These are phyloP conservation scores for Colletotrichum tropicale DNA, from an alignment of 2,329 filamentous ascomycete genomes.

Conservation along the genomic window DNA sequence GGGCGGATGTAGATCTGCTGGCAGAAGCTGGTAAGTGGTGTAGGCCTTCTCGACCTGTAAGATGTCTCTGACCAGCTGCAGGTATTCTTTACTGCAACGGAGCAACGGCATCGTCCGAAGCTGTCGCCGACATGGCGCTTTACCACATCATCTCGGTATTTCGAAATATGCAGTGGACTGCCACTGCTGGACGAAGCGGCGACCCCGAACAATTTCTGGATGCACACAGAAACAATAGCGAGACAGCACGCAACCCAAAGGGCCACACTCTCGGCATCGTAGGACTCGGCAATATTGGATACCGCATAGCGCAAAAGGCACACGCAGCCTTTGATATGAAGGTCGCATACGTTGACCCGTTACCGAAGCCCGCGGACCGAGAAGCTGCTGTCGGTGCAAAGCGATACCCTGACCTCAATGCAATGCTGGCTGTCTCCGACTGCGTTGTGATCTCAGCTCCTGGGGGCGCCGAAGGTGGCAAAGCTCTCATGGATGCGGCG, in stretches of 20 bases:
- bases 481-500: constrained; percentile 39
- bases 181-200: constrained; percentile 52
- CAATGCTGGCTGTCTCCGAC: constrained; percentile 49
- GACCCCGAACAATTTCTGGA: constrained; percentile 45
- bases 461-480: constrained; percentile 40
- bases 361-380: constrained; percentile 38
- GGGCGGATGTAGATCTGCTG: constrained; percentile 56
- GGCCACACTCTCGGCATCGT: constrained; percentile 61
- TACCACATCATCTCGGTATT: constrained; percentile 64
- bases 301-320: constrained; percentile 60
- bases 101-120: constrained; percentile 63
- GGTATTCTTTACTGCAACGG: constrained; percentile 67
- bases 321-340: constrained; percentile 59
- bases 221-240: constrained; percentile 58
- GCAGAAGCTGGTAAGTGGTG: constrained; percentile 13
- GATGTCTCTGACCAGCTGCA: background rate
- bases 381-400: constrained; percentile 48
- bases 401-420: constrained; percentile 47
- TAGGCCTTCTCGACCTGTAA: background rate
- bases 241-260: constrained; percentile 60
- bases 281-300: constrained; percentile 62
- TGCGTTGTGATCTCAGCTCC: constrained; percentile 58
- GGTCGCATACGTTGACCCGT: constrained; percentile 57
- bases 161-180: constrained; percentile 61
- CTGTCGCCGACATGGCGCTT: constrained; percentile 65